Conservation (phyloP, 176 grass and related monocot genomes). For the Aegilops longissima region DNA sequence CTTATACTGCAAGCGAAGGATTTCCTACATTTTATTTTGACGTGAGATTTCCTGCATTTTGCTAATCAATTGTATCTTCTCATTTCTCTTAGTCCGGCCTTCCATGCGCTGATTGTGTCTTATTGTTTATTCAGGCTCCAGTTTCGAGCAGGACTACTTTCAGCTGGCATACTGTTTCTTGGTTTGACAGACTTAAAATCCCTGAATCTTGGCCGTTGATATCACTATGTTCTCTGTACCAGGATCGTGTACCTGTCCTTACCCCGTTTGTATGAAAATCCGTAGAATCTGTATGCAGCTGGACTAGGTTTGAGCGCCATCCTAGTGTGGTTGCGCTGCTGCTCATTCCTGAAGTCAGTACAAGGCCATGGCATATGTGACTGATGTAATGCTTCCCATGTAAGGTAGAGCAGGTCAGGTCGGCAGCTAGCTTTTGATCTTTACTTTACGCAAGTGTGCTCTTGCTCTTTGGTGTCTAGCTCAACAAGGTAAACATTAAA, state of each 20-base stretch:
- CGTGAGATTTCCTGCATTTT: not conserved
- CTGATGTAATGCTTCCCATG: not conserved
- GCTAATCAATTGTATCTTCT: not conserved
- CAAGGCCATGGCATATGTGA: not conserved
- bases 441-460: not conserved
- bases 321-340: not conserved
- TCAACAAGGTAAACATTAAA: constrained; percentile 10
- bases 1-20: not conserved
- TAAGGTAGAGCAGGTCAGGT: not conserved
- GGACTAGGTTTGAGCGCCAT: not conserved
- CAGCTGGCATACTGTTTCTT: not conserved
- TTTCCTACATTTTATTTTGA: not conserved
- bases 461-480: not conserved
- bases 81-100: not conserved
- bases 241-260: not conserved
- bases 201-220: not conserved
- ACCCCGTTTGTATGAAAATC: not conserved
- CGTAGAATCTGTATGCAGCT: not conserved
- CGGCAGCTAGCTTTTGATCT: not conserved
- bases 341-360: not conserved
- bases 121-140: not conserved
- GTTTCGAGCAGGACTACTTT: not conserved
- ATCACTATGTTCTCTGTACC: not conserved
- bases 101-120: not conserved
- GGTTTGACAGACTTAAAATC: not conserved